Percentiles rank a stretch among this genome's conserved stretches.
These are phyloP conservation scores for Wickerhamiella kazuoi DNA, from an alignment of 805 yeast species.

Conservation along the genomic window DNA sequence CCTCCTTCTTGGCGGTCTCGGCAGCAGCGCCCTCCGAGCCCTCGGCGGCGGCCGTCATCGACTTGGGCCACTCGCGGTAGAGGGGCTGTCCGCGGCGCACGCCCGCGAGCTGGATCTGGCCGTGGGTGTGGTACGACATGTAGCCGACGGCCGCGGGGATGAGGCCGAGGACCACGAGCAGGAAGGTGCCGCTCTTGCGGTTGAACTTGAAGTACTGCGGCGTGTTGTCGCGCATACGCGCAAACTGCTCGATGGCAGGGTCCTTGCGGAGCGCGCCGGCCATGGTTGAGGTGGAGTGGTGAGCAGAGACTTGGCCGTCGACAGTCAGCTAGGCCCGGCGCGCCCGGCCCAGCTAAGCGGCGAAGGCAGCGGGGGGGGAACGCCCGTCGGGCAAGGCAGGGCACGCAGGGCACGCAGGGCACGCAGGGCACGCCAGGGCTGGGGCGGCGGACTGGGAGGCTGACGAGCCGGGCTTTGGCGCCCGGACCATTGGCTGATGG, in stretches of 20 bases:
- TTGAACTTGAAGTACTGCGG: slow-evolving; percentile 18
- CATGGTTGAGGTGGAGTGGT: slow-evolving; percentile 8
- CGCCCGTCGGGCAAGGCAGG: no score
- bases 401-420: no score
- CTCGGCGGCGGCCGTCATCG: neutral
- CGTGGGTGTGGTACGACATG: slow-evolving; percentile 19
- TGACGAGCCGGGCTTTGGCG: no score
- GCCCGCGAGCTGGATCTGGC: slow-evolving; percentile 16
- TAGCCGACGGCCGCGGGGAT: slow-evolving; percentile 22
- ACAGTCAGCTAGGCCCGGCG: no score
- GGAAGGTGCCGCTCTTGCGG: slow-evolving; percentile 17
- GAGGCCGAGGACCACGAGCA: slow-evolving; percentile 17
- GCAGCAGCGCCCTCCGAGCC: neutral
- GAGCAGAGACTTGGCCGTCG: no score
- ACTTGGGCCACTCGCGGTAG: slow-evolving; percentile 10
- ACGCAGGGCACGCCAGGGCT: no score
- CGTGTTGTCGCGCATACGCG: slow-evolving; percentile 18
- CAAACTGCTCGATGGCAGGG: slow-evolving; percentile 21
- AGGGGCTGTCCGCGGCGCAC: slow-evolving; percentile 14
- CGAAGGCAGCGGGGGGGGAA: no score
- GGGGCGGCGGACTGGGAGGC: no score
- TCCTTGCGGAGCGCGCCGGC: slow-evolving; percentile 20
- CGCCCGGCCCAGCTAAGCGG: no score
- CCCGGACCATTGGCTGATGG: no score
- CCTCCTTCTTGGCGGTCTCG: no score